Evolutionary conservation across 345 rosid species (phyloP).

Genomic region (Heritiera littoralis): DNA sequence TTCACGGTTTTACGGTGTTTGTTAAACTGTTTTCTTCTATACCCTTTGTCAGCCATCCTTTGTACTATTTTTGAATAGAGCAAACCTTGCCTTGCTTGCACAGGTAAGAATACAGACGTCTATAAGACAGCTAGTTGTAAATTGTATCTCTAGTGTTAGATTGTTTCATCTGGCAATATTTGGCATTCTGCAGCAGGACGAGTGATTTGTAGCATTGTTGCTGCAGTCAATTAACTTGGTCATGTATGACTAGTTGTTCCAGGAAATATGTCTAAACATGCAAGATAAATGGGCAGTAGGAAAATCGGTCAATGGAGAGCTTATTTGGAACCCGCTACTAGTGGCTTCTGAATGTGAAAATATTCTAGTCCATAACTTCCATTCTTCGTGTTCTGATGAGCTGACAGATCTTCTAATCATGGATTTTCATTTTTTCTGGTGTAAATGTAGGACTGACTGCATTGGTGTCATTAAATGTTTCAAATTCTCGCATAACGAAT

Average conservation of each 20-base stretch:
- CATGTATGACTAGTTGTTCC: neutral
- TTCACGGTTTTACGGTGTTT: neutral
- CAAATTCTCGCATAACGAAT: constrained; percentile 51
- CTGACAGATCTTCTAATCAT: neutral
- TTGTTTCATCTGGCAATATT: neutral
- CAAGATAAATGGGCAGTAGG: neutral
- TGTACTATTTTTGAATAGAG: neutral
- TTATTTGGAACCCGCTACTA: neutral
- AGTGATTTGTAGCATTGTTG: neutral
- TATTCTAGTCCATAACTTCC: neutral
- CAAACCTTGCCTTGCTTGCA: neutral
- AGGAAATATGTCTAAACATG: neutral
- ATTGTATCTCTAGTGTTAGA: neutral
- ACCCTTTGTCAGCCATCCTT: neutral
- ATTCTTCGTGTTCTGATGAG: neutral
- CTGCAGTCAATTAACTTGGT: neutral
- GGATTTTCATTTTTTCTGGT: neutral
- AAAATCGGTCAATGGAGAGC: neutral
- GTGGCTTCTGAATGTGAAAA: neutral
- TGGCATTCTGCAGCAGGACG: neutral
- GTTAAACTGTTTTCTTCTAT: neutral
- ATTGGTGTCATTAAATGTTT: constrained; percentile 50
- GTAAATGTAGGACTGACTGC: constrained; percentile 49
- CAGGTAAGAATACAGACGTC: too few relatives aligned
- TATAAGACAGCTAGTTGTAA: neutral